phyloP scores from a whole-genome alignment of 2,329 filamentous ascomycete species.

The Botryotinia globosa region DNA sequence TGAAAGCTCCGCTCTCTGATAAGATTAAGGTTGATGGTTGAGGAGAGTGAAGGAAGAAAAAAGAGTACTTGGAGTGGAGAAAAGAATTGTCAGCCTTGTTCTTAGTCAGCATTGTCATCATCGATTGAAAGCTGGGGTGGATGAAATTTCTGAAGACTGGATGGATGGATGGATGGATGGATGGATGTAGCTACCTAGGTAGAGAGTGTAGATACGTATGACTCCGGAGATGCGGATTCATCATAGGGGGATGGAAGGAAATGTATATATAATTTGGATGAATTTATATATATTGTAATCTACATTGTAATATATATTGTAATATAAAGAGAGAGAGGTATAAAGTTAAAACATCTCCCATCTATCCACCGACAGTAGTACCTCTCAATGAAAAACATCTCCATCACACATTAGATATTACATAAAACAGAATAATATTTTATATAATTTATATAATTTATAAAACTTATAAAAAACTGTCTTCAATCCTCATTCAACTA shows the following conservation, averaged over 20 bases:
- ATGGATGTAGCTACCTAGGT: no score
- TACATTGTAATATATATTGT: no score
- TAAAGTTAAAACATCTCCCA: neutral
- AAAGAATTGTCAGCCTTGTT: neutral
- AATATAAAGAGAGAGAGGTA: neutral
- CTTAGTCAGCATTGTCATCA: slow-evolving; percentile 6
- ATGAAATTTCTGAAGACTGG: neutral
- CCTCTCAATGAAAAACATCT: no score
- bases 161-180: neutral
- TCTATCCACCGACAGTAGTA: neutral
- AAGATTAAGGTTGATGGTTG: neutral
- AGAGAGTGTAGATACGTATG: no score
- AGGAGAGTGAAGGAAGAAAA: no score
- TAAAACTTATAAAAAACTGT: neutral
- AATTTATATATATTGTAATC: no score
- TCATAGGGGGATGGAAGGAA: neutral
- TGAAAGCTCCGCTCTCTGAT: no score
- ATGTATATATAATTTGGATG: no score
- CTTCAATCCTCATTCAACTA: neutral
- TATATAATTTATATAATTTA: neutral
- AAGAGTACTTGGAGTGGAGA: no score
- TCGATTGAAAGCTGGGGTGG: neutral
- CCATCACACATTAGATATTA: neutral
- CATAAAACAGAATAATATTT: neutral
- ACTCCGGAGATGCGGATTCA: neutral